These are phyloP conservation scores for Zelonia costaricensis DNA, from an alignment of 208 protist genomes.

Conservation along the genomic window DNA sequence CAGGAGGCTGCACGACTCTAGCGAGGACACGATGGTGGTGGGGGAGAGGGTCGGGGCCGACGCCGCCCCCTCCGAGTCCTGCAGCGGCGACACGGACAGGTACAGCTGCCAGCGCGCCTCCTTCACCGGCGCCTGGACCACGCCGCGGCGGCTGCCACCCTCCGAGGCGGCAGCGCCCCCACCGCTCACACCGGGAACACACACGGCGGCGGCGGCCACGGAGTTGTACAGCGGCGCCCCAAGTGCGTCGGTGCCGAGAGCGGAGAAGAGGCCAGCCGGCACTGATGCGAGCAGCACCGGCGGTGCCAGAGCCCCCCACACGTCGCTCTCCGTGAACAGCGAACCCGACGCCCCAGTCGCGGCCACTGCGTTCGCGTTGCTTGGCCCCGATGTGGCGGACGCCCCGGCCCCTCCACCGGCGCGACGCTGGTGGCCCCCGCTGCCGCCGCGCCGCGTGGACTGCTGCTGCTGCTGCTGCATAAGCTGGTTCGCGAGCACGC, in stretches of 20 bases:
- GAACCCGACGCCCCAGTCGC: slow-evolving; percentile 1
- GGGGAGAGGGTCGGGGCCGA: slow-evolving; percentile 1
- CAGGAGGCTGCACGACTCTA: slow-evolving; percentile 10
- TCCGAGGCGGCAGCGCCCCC: no score
- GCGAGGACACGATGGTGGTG: slow-evolving; percentile 2
- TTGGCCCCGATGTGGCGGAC: not conserved
- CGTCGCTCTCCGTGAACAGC: slow-evolving; percentile 40
- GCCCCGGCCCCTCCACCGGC: not conserved
- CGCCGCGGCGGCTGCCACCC: not conserved
- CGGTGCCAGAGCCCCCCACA: slow-evolving; percentile 62
- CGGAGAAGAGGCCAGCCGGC: slow-evolving; percentile 42
- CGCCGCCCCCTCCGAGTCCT: slow-evolving; percentile 30
- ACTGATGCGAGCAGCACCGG: slow-evolving; percentile 62
- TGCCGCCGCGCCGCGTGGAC: slow-evolving; percentile 13
- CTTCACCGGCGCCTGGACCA: not conserved
- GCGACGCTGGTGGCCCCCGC: slow-evolving; percentile 1
- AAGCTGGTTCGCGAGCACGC: slow-evolving; percentile 27
- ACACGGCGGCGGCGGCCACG: slow-evolving; percentile 58
- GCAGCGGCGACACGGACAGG: slow-evolving; percentile 58
- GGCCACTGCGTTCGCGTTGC: not conserved
- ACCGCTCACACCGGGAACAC: slow-evolving; percentile 7
- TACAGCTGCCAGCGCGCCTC: slow-evolving; percentile 34
- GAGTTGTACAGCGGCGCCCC: slow-evolving; percentile 70
- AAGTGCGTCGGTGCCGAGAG: slow-evolving; percentile 36
- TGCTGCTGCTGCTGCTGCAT: slow-evolving; percentile 25